phyloP scores from a whole-genome alignment of 2,329 filamentous ascomycete genomes.

The Fusarium sp. region DNA sequence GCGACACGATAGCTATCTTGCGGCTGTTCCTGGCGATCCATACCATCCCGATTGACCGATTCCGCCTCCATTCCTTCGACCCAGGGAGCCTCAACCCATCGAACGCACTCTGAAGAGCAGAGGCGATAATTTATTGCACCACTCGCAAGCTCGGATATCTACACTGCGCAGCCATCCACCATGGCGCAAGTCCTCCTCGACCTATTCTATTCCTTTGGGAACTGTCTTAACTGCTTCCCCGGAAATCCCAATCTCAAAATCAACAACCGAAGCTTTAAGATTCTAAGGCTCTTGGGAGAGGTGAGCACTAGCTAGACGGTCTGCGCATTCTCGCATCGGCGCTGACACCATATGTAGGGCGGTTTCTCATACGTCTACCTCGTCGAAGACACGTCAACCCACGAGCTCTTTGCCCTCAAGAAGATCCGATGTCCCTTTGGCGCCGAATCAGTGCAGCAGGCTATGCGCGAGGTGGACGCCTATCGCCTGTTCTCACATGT shows the following conservation, averaged over 20 bases:
- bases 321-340: not conserved
- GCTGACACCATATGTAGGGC: constrained; percentile 66
- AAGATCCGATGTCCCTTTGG: constrained; percentile 99
- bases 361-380: constrained; percentile 99
- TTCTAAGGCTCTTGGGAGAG: constrained; percentile 92
- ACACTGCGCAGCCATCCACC: constrained; percentile 19
- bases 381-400: constrained; percentile 87
- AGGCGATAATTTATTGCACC: constrained; percentile 1
- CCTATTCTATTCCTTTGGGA: constrained; percentile 89
- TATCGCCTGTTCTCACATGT: constrained; percentile 89
- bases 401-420: constrained; percentile 92
- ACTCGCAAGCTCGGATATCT: not conserved
- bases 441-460: constrained; percentile 92
- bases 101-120: not conserved
- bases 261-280: constrained; percentile 95
- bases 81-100: not conserved
- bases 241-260: constrained; percentile 94
- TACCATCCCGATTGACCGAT: constrained; percentile 8
- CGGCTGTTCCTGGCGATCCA: constrained; percentile 28
- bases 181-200: constrained; percentile 92
- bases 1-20: constrained; percentile 16
- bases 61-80: not conserved
- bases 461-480: constrained; percentile 96
- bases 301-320: constrained; percentile 57
- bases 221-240: constrained; percentile 97